phyloP scores from a whole-genome alignment of 331 rosid genomes.

The Ulmus americana region DNA sequence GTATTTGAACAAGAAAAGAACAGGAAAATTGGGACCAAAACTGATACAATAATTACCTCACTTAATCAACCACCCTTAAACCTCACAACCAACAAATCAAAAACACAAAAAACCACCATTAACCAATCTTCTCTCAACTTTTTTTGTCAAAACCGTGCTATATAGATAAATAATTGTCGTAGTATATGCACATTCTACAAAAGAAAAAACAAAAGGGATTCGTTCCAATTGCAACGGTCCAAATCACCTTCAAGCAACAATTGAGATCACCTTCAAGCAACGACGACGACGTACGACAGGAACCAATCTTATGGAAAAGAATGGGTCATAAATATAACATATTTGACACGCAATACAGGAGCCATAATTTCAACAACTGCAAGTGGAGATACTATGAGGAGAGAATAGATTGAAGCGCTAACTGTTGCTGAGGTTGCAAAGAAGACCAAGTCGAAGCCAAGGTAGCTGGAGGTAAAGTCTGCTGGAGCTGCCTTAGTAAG shows the following conservation, averaged over 20 bases:
- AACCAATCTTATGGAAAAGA: slow-evolving; percentile 54
- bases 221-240: slow-evolving; percentile 38
- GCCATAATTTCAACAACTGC: slow-evolving; percentile 21
- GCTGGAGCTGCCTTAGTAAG: slow-evolving; percentile 84
- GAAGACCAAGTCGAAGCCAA: slow-evolving; percentile 91
- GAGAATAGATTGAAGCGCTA: slow-evolving; percentile 85
- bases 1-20: slow-evolving; percentile 16
- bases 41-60: slow-evolving; percentile 52
- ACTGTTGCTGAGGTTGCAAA: slow-evolving; percentile 93
- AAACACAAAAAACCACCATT: slow-evolving; percentile 28
- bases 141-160: slow-evolving; percentile 40
- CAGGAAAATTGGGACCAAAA: slow-evolving; percentile 45
- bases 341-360: slow-evolving; percentile 40
- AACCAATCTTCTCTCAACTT: slow-evolving; percentile 26
- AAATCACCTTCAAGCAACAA: slow-evolving; percentile 26
- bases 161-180: slow-evolving; percentile 36
- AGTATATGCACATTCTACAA: slow-evolving; percentile 58
- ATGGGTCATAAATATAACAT: slow-evolving; percentile 41
- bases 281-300: slow-evolving; percentile 22
- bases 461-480: slow-evolving; percentile 73
- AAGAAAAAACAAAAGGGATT: slow-evolving; percentile 18
- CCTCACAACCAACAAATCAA: slow-evolving; percentile 33
- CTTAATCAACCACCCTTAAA: slow-evolving; percentile 37
- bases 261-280: slow-evolving; percentile 2
- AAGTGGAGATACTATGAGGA: slow-evolving; percentile 40